Conservation (phyloP, 176 grass and related monocot genomes). For the Eragrostis nindensis region DNA sequence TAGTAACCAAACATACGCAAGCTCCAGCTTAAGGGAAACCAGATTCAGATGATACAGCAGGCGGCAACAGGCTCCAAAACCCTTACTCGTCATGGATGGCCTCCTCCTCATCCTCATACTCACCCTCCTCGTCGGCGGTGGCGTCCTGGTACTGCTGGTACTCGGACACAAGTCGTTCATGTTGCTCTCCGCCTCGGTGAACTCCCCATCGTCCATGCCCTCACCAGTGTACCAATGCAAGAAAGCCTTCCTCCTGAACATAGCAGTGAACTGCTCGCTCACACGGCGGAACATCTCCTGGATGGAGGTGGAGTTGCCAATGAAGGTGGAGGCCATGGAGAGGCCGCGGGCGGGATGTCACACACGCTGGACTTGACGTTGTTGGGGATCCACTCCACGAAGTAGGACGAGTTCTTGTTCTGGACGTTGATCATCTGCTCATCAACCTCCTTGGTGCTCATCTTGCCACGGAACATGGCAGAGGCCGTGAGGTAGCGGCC, state of each 20-base stretch:
- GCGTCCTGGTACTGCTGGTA: slow-evolving; percentile 97
- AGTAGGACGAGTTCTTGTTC: slow-evolving; percentile 95
- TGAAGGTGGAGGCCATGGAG: slow-evolving; percentile 87
- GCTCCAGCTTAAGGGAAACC: slow-evolving; percentile 8
- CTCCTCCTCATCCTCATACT: slow-evolving; percentile 83
- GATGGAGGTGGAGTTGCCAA: slow-evolving; percentile 88
- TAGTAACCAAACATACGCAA: slow-evolving; percentile 34
- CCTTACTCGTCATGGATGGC: slow-evolving; percentile 50
- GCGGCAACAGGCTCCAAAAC: neutral
- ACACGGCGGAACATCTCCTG: slow-evolving; percentile 96
- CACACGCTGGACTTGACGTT: slow-evolving; percentile 91
- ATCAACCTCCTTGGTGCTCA: slow-evolving; percentile 88
- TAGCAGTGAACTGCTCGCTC: slow-evolving; percentile 91
- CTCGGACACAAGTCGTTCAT: slow-evolving; percentile 92
- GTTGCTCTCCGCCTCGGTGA: slow-evolving; percentile 86
- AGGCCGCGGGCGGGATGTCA: slow-evolving; percentile 74
- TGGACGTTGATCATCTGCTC: slow-evolving; percentile 96
- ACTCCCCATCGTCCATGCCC: slow-evolving; percentile 97
- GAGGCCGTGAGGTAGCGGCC: slow-evolving; percentile 82
- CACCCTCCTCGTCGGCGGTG: slow-evolving; percentile 70
- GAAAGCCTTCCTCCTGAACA: slow-evolving; percentile 97
- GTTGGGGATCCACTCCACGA: slow-evolving; percentile 90
- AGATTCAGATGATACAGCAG: slow-evolving; percentile 3
- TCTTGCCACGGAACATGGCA: slow-evolving; percentile 92
- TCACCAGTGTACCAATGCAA: slow-evolving; percentile 96